Evolutionary conservation across 305 asterid genomes (phyloP).

Genomic region (Fraxinus platypoda): DNA sequence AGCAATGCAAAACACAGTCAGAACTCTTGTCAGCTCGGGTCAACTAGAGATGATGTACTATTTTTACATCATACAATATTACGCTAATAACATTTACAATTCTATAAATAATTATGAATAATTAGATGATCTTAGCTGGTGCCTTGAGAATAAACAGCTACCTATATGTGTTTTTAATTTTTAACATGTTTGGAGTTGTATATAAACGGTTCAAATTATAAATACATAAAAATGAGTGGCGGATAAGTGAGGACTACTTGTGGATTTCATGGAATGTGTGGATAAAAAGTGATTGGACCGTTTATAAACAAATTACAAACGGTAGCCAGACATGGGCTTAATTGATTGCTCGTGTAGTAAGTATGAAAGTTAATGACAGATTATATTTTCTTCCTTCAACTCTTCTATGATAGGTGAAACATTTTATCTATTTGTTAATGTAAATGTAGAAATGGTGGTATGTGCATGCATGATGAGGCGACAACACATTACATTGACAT

Average conservation of each 20-base stretch:
- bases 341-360: neutral
- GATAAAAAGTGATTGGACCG: neutral
- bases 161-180: neutral
- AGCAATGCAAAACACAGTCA: slow-evolving; percentile 54
- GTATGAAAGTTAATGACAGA: neutral
- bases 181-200: neutral
- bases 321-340: neutral
- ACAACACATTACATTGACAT: slow-evolving; percentile 91
- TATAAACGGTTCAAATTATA: neutral
- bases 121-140: neutral
- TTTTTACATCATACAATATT: slow-evolving; percentile 15
- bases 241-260: neutral
- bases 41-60: slow-evolving; percentile 88
- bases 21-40: slow-evolving; percentile 65
- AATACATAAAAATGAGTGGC: neutral
- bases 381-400: neutral
- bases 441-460: slow-evolving; percentile 85
- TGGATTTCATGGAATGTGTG: neutral
- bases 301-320: neutral
- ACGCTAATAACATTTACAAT: neutral
- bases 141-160: neutral
- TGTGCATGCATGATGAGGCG: slow-evolving; percentile 99
- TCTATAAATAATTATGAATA: neutral
- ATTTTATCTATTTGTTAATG: neutral
- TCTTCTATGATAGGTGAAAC: slow-evolving; percentile 8